These are phyloP conservation scores for Lonicera japonica DNA, from an alignment of 129 eudicot species.

Conservation along the genomic window DNA sequence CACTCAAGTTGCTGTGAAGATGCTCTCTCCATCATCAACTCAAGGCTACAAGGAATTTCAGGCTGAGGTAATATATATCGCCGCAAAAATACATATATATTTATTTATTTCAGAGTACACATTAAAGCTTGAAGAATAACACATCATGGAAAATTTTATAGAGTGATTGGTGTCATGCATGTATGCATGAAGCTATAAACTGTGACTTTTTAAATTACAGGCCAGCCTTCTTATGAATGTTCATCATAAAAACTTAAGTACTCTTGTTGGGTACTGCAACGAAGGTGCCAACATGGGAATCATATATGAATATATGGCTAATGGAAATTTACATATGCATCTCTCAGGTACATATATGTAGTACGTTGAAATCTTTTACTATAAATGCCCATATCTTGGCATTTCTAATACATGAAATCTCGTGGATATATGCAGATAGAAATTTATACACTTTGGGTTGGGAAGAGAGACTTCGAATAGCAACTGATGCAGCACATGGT, in stretches of 20 bases:
- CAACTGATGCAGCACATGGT: constrained; percentile 21
- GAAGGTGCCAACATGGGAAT: constrained; percentile 7
- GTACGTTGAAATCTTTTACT: no score
- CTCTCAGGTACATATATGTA: constrained; percentile 2
- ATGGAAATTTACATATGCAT: constrained; percentile 3
- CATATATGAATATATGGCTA: constrained; percentile 17
- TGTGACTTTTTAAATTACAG: background rate
- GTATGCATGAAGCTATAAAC: no score
- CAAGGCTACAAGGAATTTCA: constrained; percentile 46
- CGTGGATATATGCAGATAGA: background rate
- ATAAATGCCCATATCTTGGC: background rate
- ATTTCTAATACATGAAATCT: background rate
- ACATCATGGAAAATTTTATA: no score
- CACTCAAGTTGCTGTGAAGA: constrained; percentile 59
- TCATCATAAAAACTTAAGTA: constrained; percentile 10
- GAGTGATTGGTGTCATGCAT: no score
- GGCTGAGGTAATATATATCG: constrained; percentile 34
- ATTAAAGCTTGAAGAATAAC: no score
- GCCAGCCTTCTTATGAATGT: background rate
- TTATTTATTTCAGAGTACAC: no score
- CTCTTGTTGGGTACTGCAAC: constrained; percentile 8
- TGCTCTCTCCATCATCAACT: constrained; percentile 37
- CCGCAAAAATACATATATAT: background rate
- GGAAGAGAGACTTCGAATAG: constrained; percentile 10
- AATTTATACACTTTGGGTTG: background rate